Base-by-base conservation (phyloP, 257 asterid genomes). In the Striga asiatica region DNA sequence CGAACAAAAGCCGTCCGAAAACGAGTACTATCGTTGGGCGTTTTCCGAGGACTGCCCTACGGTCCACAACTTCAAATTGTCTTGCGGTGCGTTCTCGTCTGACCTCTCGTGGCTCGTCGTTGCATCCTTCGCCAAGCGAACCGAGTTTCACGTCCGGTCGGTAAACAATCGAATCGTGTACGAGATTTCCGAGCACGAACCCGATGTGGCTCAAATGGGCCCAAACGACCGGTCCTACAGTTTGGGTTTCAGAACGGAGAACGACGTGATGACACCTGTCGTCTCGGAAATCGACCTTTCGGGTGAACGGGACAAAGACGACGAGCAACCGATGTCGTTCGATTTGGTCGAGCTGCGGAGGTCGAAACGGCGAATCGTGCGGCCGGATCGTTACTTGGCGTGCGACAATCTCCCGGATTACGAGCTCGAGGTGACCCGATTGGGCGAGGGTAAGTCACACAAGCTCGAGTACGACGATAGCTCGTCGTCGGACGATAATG, bases 81-180 rank as follows among this genome's bases (percentile, higher is more conserved):
- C 74, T 34, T 63, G 72, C 0, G 94, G 95, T 37, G 69, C 54
- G 68, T 82, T 92, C 50, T 71, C 76, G 19, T 46, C 88, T 14
- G 99, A 92, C 23, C 58, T 92, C 20, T 16, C 97, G 1, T 92
- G 99, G 99, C 78, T 92, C 19, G 54, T 78, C 16, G 89, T 74
- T 32, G 65, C 95, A 37, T 84, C 99, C 10, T 61, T 71, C 43
- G 35, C 71, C 51, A 92, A 81, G 68, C 79, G 62, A 45, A 62
- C 82, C 0, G 78, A 71, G 18, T 92, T 88, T 45, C 74, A 77
- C 20, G 74, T 92, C 8, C 71, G 84, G 55, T 68, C 99, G 22
- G 53, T 88, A 14, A 74, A 67, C 35, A 71, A 68, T 60, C 95
- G 62, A 25, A 29, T 92, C 17, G 89, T 76, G 39, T 92, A 92